Base-by-base conservation (phyloP, 495 filamentous ascomycete species). In the Penicillium cataractarum region DNA sequence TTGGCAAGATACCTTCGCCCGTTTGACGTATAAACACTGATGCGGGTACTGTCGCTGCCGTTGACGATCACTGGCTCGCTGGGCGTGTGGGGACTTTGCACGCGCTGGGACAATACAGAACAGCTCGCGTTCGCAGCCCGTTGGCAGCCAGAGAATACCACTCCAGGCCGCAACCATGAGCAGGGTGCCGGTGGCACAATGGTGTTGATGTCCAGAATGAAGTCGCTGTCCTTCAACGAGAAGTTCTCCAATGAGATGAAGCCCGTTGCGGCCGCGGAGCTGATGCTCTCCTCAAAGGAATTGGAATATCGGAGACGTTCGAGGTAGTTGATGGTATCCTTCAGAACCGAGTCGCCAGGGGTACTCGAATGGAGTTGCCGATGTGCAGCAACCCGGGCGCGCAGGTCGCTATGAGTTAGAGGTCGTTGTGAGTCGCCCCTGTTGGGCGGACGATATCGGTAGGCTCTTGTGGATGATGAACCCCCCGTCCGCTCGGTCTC, bases 111-210 rank as follows among this genome's bases (percentile, higher is more conserved):
- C 15, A 78, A 58, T 4, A 74, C 65, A 12, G 75, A 62, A 27
- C 58, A 66, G n/a, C 64, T 64, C 44, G 54, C 70, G 57, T 71
- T 75, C 15, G 76, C 76, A 17, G 79, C 79, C 48, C 74, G 83
- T 66, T 92, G 89, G 4, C 77, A 84, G 15, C 89, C 89, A 10
- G 81, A 80, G 61, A 91, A 88, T 1, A 88, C 79, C 59, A 85
- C 79, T 10, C 89, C 89, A 19, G 85, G 79, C 57, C 82, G 81
- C 17, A 92, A 79, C 86, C 87, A 91, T 31, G 88, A 90, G 65
- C 83, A 87, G 49, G 81, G 65, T 1, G 87, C 72, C 13, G 85
- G 84, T 6, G 83, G 82, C 22, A 78, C 73, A 17, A 91, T 78
- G 32, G 72, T 78, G 10, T 71, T 66, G 15, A 82, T 84, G 59